Percentiles rank a stretch among this genome's conserved stretches.
Evolutionary conservation across 176 grass and related monocot genomes (phyloP).

Genomic region (Tillandsia leiboldiana): DNA sequence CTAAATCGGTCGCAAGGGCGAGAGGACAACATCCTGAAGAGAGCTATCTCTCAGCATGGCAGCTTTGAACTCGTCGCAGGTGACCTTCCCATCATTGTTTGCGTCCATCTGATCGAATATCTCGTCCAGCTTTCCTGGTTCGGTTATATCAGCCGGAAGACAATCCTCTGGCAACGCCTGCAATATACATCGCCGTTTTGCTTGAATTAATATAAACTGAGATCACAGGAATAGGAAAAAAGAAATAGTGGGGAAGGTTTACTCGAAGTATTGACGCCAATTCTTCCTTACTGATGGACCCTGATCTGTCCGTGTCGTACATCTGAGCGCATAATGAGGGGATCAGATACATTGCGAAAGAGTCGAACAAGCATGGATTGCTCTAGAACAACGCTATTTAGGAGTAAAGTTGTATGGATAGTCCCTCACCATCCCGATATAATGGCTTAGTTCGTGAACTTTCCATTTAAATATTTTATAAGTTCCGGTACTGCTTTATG

Average conservation of each 20-base stretch:
- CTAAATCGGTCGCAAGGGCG: slow-evolving; percentile 34
- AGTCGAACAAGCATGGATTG: neutral
- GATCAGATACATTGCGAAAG: neutral
- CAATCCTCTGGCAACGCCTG: slow-evolving; percentile 62
- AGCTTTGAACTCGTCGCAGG: slow-evolving; percentile 67
- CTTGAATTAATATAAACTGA: neutral
- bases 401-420: too few relatives aligned
- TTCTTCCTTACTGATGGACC: slow-evolving; percentile 72
- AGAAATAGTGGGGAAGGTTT: neutral
- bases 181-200: neutral
- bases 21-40: slow-evolving; percentile 62
- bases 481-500: too few relatives aligned
- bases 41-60: slow-evolving; percentile 63
- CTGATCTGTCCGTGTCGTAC: slow-evolving; percentile 51
- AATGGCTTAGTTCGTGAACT: too few relatives aligned
- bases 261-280: slow-evolving; percentile 69
- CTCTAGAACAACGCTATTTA: too few relatives aligned
- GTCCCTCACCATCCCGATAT: too few relatives aligned
- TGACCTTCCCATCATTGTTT: slow-evolving; percentile 46
- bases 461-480: too few relatives aligned
- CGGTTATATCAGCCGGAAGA: slow-evolving; percentile 51
- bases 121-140: slow-evolving; percentile 71
- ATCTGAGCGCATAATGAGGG: slow-evolving; percentile 30
- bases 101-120: slow-evolving; percentile 64
- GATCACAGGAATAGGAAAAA: neutral